phyloP scores from a whole-genome alignment of 2,329 filamentous ascomycete species.

The Paecilomyces sp. region DNA sequence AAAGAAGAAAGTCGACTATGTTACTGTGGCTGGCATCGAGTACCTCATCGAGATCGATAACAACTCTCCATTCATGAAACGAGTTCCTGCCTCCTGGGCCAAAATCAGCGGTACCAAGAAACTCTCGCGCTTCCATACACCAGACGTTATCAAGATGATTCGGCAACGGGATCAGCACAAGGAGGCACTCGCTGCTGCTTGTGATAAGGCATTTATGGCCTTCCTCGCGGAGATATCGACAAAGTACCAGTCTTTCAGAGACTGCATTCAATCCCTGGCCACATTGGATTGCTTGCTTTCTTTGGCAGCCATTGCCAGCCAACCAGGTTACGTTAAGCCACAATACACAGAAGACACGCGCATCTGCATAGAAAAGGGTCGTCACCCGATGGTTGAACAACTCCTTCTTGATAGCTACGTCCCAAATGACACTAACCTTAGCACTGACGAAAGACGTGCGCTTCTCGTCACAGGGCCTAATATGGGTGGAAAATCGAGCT shows the following conservation, averaged over 20 bases:
- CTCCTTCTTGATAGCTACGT: constrained; percentile 81
- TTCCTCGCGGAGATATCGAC: constrained; percentile 67
- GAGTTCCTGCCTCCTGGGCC: constrained; percentile 86
- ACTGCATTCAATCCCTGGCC: constrained; percentile 78
- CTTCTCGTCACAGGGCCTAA: constrained; percentile 93
- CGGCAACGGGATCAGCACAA: constrained; percentile 90
- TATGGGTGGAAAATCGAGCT: constrained; percentile 98
- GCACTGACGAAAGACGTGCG: constrained; percentile 59
- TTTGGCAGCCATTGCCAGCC: constrained; percentile 71
- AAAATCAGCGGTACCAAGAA: constrained; percentile 96
- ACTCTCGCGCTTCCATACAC: constrained; percentile 86
- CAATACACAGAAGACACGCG: constrained; percentile 57
- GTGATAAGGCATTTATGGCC: constrained; percentile 69
- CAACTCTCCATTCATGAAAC: constrained; percentile 60
- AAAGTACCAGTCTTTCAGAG: constrained; percentile 85
- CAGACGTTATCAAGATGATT: constrained; percentile 75
- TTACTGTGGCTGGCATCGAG: constrained; percentile 82
- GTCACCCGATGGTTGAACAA: constrained; percentile 95
- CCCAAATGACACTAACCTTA: constrained; percentile 73
- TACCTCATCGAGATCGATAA: constrained; percentile 92
- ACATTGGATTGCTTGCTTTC: constrained; percentile 86
- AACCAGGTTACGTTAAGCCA: constrained; percentile 83
- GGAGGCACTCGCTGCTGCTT: constrained; percentile 85
- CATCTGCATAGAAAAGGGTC: constrained; percentile 65
- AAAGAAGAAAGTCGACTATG: constrained; percentile 68